These are phyloP conservation scores for Pestalotiopsis fici DNA, from an alignment of 2,329 filamentous ascomycete genomes.

Conservation along the genomic window DNA sequence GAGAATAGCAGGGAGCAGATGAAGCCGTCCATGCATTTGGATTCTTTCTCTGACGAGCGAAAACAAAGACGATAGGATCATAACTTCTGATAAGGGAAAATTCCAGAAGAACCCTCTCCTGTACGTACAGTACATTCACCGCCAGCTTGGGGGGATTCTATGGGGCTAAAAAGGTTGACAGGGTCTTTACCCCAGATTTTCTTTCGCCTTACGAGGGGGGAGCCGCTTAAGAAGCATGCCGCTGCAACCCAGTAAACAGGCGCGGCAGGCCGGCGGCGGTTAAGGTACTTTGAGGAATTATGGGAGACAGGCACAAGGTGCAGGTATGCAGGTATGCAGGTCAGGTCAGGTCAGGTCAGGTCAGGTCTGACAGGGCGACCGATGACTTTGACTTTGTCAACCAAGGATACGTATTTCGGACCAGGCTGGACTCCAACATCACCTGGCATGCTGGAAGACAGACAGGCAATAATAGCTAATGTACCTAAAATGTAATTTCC, in stretches of 20 bases:
- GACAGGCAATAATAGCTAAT: neutral
- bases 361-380: neutral
- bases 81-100: neutral
- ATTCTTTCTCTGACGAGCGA: neutral
- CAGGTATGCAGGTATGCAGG: neutral
- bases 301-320: neutral
- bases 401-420: neutral
- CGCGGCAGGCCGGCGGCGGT: neutral
- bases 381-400: neutral
- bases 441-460: neutral
- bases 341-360: neutral
- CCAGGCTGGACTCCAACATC: too few species aligned
- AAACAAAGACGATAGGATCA: neutral
- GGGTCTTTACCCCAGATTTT: conserved; percentile 6
- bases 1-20: neutral
- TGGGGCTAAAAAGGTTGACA: neutral
- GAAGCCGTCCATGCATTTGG: neutral
- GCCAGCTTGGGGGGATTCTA: neutral
- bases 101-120: neutral
- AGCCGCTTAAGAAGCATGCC: conserved; percentile 1
- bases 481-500: too few species aligned
- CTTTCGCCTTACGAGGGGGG: conserved; percentile 1
- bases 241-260: conserved; percentile 1
- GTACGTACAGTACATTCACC: too few species aligned
- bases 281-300: neutral